These are phyloP conservation scores for Pezicula radicicola DNA, from an alignment of 2,329 filamentous ascomycete genomes.

Conservation along the genomic window DNA sequence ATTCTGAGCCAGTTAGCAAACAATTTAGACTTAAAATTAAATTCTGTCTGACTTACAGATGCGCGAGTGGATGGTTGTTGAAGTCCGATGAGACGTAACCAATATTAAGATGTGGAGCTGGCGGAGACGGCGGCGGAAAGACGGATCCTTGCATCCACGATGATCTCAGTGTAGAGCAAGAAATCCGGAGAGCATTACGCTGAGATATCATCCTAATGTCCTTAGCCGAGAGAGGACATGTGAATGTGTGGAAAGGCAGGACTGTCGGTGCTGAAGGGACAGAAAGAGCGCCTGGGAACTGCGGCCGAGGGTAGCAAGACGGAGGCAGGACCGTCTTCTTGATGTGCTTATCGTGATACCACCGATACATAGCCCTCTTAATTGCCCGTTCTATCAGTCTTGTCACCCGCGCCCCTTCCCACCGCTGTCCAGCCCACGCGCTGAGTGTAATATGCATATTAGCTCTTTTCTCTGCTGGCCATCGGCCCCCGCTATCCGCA, in stretches of 20 bases:
- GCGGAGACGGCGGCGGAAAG: slow-evolving; percentile 81
- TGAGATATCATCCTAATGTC: slow-evolving; percentile 94
- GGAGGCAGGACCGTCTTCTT: slow-evolving; percentile 51
- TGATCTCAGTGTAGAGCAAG: slow-evolving; percentile 80
- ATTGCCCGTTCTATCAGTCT: slow-evolving; percentile 81
- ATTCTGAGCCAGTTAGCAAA: slow-evolving; percentile 49
- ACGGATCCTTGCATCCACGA: slow-evolving; percentile 82
- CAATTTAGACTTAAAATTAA: background rate
- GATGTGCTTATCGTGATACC: slow-evolving; percentile 82
- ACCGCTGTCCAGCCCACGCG: slow-evolving; percentile 69
- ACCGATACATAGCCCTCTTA: slow-evolving; percentile 74
- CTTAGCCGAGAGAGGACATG: slow-evolving; percentile 85
- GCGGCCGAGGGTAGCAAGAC: slow-evolving; percentile 67
- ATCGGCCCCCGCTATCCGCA: slow-evolving; percentile 28
- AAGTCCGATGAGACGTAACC: slow-evolving; percentile 98
- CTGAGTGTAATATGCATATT: slow-evolving; percentile 34
- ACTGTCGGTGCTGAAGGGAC: slow-evolving; percentile 90
- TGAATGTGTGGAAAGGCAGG: slow-evolving; percentile 96
- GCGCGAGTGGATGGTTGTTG: slow-evolving; percentile 95
- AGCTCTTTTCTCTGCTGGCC: slow-evolving; percentile 30
- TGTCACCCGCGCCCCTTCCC: slow-evolving; percentile 85
- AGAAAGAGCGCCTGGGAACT: slow-evolving; percentile 68
- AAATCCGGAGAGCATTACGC: slow-evolving; percentile 89
- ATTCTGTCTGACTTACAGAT: slow-evolving; percentile 54
- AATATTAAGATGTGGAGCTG: slow-evolving; percentile 79